phyloP scores from a whole-genome alignment of 495 filamentous ascomycete genomes.

The Talaromyces nanjingensis region DNA sequence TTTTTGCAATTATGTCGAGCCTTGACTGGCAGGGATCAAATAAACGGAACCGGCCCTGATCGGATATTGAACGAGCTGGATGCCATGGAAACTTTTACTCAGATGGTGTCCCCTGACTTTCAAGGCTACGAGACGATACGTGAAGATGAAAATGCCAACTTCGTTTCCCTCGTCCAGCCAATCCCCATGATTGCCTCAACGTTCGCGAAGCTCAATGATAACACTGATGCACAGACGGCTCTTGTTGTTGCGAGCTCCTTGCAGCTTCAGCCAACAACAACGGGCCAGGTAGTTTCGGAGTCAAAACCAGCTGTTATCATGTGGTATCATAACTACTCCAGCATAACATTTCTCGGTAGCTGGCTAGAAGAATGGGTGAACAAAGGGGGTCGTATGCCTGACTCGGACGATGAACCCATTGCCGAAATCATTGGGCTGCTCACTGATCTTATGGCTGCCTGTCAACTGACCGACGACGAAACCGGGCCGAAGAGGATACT shows the following conservation, averaged over 20 bases:
- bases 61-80: slow-evolving; percentile 49
- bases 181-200: slow-evolving; percentile 32
- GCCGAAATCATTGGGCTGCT: slow-evolving; percentile 60
- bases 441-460: slow-evolving; percentile 44
- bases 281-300: slow-evolving; percentile 64
- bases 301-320: slow-evolving; percentile 56
- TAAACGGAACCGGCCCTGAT: slow-evolving; percentile 44
- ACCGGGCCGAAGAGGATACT: slow-evolving; percentile 48
- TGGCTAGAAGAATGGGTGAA: slow-evolving; percentile 55
- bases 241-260: slow-evolving; percentile 34
- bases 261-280: slow-evolving; percentile 51
- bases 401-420: slow-evolving; percentile 40
- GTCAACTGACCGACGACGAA: slow-evolving; percentile 20
- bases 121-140: slow-evolving; percentile 63
- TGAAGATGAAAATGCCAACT: slow-evolving; percentile 79
- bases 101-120: slow-evolving; percentile 58
- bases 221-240: slow-evolving; percentile 21
- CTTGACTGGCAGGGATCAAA: slow-evolving; percentile 30
- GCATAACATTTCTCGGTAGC: slow-evolving; percentile 66
- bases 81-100: slow-evolving; percentile 63
- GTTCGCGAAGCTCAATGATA: slow-evolving; percentile 15
- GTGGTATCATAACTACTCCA: slow-evolving; percentile 71
- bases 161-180: slow-evolving; percentile 33
- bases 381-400: slow-evolving; percentile 27
- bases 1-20: slow-evolving; percentile 62